Evolutionary conservation across 805 yeast genomes (phyloP).

Genomic region (Yamadazyma scolyti): DNA sequence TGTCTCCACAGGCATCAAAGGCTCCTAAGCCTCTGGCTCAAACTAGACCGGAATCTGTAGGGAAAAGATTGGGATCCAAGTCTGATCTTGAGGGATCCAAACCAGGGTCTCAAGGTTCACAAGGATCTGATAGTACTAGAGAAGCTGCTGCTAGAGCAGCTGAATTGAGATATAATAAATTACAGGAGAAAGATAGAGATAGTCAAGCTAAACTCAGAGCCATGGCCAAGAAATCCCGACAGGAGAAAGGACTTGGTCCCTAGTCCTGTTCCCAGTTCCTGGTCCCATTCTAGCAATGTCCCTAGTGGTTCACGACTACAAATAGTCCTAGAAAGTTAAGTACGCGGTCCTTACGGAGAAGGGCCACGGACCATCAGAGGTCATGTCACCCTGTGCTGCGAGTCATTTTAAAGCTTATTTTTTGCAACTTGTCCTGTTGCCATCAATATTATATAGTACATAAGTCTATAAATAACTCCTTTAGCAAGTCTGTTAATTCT

Average conservation of each 20-base stretch:
- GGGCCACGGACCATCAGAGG: no score
- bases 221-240: slow-evolving; percentile 25
- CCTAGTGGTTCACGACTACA: background rate
- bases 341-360: no score
- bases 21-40: no score
- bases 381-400: no score
- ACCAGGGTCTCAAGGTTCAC: background rate
- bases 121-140: slow-evolving; percentile 11
- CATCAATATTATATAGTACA: no score
- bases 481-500: no score
- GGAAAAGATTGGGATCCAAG: slow-evolving; percentile 14
- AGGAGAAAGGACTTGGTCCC: slow-evolving; percentile 33
- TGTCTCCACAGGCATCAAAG: no score
- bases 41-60: background rate
- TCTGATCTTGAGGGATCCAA: slow-evolving; percentile 2
- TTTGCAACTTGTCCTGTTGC: no score
- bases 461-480: no score
- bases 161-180: slow-evolving; percentile 26
- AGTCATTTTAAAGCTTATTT: no score
- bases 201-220: slow-evolving; percentile 28
- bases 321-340: no score
- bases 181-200: slow-evolving; percentile 21
- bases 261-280: background rate
- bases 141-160: slow-evolving; percentile 41
- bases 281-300: background rate